A percentile compares a stretch with the other conserved stretches of the same genome.
Evolutionary conservation across 2,329 filamentous ascomycete species (phyloP).

Genomic region (Sporothrix dimorphospora): DNA sequence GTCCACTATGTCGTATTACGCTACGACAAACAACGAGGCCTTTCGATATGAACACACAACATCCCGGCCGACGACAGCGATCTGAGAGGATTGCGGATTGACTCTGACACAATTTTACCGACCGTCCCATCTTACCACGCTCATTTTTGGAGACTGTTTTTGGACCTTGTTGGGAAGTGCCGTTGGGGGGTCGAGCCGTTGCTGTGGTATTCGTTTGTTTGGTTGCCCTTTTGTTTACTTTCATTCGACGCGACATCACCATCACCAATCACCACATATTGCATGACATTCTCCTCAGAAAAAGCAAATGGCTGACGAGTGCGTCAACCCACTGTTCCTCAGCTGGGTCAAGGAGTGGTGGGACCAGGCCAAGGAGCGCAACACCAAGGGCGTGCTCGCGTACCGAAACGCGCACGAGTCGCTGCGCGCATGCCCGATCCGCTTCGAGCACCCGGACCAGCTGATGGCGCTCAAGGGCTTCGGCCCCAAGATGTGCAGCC

Average conservation of each 20-base stretch:
- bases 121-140: neutral
- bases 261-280: neutral
- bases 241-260: neutral
- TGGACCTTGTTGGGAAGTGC: no score
- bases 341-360: constrained; percentile 79
- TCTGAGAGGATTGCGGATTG: no score
- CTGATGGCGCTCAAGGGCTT: constrained; percentile 74
- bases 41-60: neutral
- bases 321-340: constrained; percentile 71
- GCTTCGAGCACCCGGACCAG: constrained; percentile 72
- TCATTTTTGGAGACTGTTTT: neutral
- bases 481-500: constrained; percentile 70
- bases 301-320: constrained; percentile 46
- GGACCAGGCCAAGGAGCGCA: constrained; percentile 68
- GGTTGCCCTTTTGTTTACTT: constrained; percentile 3
- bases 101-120: neutral
- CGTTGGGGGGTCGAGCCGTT: neutral
- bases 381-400: constrained; percentile 69
- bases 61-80: neutral
- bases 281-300: no score
- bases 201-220: constrained; percentile 2
- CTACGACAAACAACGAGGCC: no score
- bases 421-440: constrained; percentile 72
- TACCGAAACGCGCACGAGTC: constrained; percentile 79
- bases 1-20: no score